phyloP scores from a whole-genome alignment of 345 rosid genomes.

The Trapa bicornis region DNA sequence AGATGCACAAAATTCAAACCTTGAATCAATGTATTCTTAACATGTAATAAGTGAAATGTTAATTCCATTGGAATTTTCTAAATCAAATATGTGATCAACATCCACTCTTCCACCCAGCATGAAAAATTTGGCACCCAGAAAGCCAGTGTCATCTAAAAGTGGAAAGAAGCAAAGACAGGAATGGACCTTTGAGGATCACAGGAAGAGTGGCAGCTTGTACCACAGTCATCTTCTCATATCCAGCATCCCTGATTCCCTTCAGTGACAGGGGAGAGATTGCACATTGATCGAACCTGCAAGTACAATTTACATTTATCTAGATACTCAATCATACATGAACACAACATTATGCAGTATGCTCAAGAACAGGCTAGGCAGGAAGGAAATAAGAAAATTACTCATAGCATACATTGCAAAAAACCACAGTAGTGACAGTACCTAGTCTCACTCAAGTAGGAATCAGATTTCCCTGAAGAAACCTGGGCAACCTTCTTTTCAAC shows the following conservation, averaged over 20 bases:
- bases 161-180: too few species aligned
- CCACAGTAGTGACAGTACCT: slow-evolving; percentile 26
- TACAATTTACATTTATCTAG: slow-evolving; percentile 12
- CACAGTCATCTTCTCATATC: slow-evolving; percentile 83
- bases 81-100: too few species aligned
- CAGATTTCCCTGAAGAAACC: slow-evolving; percentile 30
- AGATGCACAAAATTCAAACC: slow-evolving; percentile 1
- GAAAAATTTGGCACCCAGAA: too few species aligned
- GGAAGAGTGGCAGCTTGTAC: slow-evolving; percentile 97
- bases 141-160: too few species aligned
- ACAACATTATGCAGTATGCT: neutral
- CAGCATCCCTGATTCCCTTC: slow-evolving; percentile 76
- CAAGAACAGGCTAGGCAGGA: neutral
- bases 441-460: slow-evolving; percentile 70
- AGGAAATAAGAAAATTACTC: neutral
- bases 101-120: too few species aligned
- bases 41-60: neutral
- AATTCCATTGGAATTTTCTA: neutral
- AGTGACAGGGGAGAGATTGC: slow-evolving; percentile 62
- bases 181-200: slow-evolving; percentile 58
- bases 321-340: neutral
- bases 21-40: too few species aligned
- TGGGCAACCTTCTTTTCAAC: slow-evolving; percentile 15
- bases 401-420: neutral
- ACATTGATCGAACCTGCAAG: slow-evolving; percentile 76